Evolutionary conservation across 2,329 filamentous ascomycete species (phyloP).

Genomic region (Aspergillus texensis): DNA sequence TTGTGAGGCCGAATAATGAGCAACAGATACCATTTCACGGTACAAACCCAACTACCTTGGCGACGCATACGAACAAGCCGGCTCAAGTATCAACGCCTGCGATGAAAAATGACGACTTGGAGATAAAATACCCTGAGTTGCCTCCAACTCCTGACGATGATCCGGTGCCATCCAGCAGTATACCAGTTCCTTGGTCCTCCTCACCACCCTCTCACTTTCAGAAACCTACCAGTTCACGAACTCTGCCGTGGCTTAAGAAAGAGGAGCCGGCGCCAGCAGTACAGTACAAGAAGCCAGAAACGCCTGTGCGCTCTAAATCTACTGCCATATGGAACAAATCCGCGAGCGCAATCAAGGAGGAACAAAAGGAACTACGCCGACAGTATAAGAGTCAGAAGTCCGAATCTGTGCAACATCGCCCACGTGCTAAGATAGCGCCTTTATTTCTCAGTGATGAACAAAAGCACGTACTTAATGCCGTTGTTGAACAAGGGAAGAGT

Average conservation of each 20-base stretch:
- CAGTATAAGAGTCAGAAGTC: conserved; percentile 54
- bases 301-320: conserved; percentile 48
- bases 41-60: not conserved
- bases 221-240: conserved; percentile 61
- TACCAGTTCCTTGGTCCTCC: conserved; percentile 71
- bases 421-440: conserved; percentile 48
- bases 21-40: conserved; percentile 9
- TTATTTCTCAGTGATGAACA: conserved; percentile 86
- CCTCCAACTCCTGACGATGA: conserved; percentile 33
- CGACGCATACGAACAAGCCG: not conserved
- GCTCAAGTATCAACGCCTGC: conserved; percentile 8
- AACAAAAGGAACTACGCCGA: conserved; percentile 72
- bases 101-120: conserved; percentile 18
- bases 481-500: conserved; percentile 77
- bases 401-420: conserved; percentile 32
- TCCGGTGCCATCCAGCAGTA: conserved; percentile 53
- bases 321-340: conserved; percentile 71
- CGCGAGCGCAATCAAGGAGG: conserved; percentile 73
- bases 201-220: conserved; percentile 52
- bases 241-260: conserved; percentile 60
- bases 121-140: conserved; percentile 41
- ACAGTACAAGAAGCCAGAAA: conserved; percentile 36
- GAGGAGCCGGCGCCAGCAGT: conserved; percentile 26
- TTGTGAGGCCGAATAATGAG: conserved; percentile 12
- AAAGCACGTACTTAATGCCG: conserved; percentile 77